Base-by-base conservation (phyloP, 1,284 basidiomycete genomes). In the Amylostereum areolatum region DNA sequence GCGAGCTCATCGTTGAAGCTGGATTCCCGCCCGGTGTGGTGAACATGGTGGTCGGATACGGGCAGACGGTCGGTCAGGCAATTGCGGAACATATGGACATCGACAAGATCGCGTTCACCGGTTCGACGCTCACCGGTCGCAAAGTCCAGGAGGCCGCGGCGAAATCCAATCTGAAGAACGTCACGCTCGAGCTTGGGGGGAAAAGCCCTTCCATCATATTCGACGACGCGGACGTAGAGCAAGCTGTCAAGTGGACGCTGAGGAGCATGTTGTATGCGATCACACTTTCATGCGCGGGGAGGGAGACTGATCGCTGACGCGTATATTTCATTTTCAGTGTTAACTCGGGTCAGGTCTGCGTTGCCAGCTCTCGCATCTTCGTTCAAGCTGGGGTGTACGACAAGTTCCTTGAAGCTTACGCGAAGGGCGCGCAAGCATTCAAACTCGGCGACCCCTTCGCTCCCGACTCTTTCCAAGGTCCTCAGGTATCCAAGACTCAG, bases 131-230 rank as follows among this genome's bases (percentile, higher is more conserved):
- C 39, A 85, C 92, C 31, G 95, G 95, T 4, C 80, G 91, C 25
- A 85, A 86, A 65, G 82, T 97, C 68, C 82, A 92, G 77, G 81
- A 89, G 59, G 80, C 87, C 0, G 83, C 92, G 1, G 83, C 92
- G 4, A 81, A 85, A 69, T 84, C 78, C 44, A 95, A 97, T 66
- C 67, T 97, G 59, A 96, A 96, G 75, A 81, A 80, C 46, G 87
- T 96, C 46, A 92, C 92, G 3, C 82, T 97, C 58, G 94, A 97
- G 71, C 80, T 97, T 43, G 94, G 94, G 35, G 93, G 94, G 35
- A 97, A 97, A 78, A 86, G 84, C 52, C 89, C 92, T 25, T 89
- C 84, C 62, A 78, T 88, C 62, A 73, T 89, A 53, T 87, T 82
- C 53, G 71, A 88, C 52, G 85, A 89, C 57, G 83, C 83, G 0